phyloP scores from a whole-genome alignment of 2,329 filamentous ascomycete genomes.

The Botrytis porri region DNA sequence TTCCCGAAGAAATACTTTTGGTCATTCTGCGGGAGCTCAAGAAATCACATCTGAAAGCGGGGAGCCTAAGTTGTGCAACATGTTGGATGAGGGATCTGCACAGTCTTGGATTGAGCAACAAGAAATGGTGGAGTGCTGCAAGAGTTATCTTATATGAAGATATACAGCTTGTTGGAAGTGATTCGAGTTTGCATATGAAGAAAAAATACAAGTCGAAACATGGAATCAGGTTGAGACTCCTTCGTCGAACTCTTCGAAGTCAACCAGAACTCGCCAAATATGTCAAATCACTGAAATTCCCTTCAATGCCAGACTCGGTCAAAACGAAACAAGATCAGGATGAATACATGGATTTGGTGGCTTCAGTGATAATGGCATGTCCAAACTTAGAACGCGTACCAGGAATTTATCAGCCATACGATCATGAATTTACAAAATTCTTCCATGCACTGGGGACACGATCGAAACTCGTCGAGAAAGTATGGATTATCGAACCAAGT shows the following conservation, averaged over 20 bases:
- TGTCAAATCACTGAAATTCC: constrained; percentile 58
- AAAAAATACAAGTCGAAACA: constrained; percentile 54
- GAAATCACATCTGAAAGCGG: constrained; percentile 47
- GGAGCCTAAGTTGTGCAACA: constrained; percentile 56
- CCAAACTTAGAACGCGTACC: constrained; percentile 60
- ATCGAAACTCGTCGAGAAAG: constrained; percentile 53
- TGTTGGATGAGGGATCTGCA: constrained; percentile 63
- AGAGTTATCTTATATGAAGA: constrained; percentile 47
- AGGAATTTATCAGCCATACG: constrained; percentile 53
- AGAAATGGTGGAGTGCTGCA: constrained; percentile 52
- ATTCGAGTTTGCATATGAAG: constrained; percentile 50
- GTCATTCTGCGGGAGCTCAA: constrained; percentile 55
- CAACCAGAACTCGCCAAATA: constrained; percentile 52
- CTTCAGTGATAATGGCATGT: constrained; percentile 61
- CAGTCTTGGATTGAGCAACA: constrained; percentile 49
- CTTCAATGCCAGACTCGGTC: constrained; percentile 44
- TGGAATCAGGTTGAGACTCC: constrained; percentile 52
- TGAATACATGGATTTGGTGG: constrained; percentile 56
- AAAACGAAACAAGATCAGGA: constrained; percentile 40
- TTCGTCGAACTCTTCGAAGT: constrained; percentile 55
- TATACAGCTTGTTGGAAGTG: constrained; percentile 57
- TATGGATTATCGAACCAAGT: constrained; percentile 50
- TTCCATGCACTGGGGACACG: constrained; percentile 60
- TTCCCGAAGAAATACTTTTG: constrained; percentile 58
- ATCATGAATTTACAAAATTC: constrained; percentile 54